Percentiles rank a stretch among this genome's conserved stretches.
Evolutionary conservation across 306 rosid species (phyloP).

Genomic region (Inga oerstediana): DNA sequence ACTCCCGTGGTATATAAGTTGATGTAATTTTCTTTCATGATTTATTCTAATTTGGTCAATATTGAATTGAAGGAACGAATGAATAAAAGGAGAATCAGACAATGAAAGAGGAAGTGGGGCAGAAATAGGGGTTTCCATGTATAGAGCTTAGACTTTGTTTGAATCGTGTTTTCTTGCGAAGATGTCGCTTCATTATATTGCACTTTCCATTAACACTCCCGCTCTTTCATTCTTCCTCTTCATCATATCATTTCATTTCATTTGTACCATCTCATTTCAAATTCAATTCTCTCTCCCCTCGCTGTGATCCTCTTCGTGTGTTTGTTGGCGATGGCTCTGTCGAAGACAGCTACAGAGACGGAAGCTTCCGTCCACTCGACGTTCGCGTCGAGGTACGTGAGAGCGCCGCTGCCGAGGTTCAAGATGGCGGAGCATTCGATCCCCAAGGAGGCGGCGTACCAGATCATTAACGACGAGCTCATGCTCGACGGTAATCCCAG

Average conservation of each 20-base stretch:
- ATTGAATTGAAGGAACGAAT: not conserved
- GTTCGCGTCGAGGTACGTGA: constrained; percentile 83
- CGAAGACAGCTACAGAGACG: constrained; percentile 54
- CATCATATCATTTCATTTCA: not conserved
- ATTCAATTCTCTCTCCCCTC: not conserved
- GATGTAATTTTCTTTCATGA: not conserved
- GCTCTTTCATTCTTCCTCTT: not conserved
- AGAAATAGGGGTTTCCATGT: not conserved
- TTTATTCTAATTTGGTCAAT: not conserved
- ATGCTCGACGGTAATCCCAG: constrained; percentile 55
- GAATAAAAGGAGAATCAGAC: not conserved
- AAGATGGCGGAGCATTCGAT: constrained; percentile 44
- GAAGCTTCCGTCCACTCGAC: constrained; percentile 81
- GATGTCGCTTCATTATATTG: not conserved
- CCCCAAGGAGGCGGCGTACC: constrained; percentile 59
- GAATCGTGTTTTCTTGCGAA: not conserved
- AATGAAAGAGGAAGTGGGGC: not conserved
- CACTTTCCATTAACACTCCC: not conserved
- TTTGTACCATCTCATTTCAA: not conserved
- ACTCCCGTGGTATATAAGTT: too few species aligned
- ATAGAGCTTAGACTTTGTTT: not conserved
- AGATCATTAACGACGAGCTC: constrained; percentile 53
- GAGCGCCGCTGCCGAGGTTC: constrained; percentile 70
- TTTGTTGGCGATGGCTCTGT: constrained; percentile 60
- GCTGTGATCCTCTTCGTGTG: not conserved